Evolutionary conservation across 23 red algal species (phyloP).

Genomic region (Gracilaria caudata): DNA sequence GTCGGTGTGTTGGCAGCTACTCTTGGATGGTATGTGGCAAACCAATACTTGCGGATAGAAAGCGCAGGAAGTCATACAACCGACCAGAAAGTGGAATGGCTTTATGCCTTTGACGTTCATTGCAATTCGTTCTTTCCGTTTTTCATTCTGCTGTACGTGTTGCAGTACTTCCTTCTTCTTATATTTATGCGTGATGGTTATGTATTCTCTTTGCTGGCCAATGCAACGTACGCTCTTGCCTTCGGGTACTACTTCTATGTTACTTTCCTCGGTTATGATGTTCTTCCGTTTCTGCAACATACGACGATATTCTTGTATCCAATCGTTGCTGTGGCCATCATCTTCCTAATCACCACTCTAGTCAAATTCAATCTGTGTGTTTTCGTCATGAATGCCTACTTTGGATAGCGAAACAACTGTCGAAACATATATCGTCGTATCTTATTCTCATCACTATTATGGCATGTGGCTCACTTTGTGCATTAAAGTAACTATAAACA

Average conservation of each 20-base stretch:
- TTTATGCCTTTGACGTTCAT: constrained; percentile 97
- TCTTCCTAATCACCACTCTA: constrained; percentile 37
- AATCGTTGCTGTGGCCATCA: constrained; percentile 41
- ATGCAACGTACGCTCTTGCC: constrained; percentile 66
- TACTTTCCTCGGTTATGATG: constrained; percentile 95
- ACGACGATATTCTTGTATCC: constrained; percentile 89
- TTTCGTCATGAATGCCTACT: constrained; percentile 72
- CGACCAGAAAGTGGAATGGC: constrained; percentile 90
- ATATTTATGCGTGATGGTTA: constrained; percentile 74
- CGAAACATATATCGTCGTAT: not conserved
- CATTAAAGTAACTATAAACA: constrained; percentile 46
- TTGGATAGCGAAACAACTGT: constrained; percentile 37
- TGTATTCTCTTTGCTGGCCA: constrained; percentile 41
- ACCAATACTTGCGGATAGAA: constrained; percentile 73
- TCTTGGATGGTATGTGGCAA: constrained; percentile 80
- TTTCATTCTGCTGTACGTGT: constrained; percentile 82
- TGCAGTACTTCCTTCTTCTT: constrained; percentile 82
- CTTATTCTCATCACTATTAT: constrained; percentile 39
- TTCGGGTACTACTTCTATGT: constrained; percentile 83
- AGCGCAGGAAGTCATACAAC: constrained; percentile 65
- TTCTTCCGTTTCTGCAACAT: constrained; percentile 83
- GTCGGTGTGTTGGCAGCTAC: constrained; percentile 64
- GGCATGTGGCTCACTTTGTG: constrained; percentile 35
- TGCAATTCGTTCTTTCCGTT: constrained; percentile 93
- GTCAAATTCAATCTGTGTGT: constrained; percentile 67